Conservation (phyloP, 1,139 yeast species). For the Ogataea hybrid region DNA sequence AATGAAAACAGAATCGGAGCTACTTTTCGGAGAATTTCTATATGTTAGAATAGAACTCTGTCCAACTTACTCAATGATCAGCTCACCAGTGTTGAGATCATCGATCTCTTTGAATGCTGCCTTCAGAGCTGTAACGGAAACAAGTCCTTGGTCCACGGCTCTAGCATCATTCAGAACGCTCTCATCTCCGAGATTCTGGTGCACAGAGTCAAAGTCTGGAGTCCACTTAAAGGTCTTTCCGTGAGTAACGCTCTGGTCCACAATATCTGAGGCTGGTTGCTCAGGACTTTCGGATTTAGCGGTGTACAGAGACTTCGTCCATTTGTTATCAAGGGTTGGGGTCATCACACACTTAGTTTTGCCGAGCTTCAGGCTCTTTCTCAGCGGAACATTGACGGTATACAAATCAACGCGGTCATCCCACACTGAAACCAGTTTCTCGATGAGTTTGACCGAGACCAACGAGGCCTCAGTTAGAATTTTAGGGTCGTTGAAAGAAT, state of each 20-base stretch:
- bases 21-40: constrained; percentile 8
- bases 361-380: constrained; percentile 35
- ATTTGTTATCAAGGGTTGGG: constrained; percentile 73
- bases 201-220: constrained; percentile 76
- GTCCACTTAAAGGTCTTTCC: constrained; percentile 66
- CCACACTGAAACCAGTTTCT: constrained; percentile 61
- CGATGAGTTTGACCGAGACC: constrained; percentile 60
- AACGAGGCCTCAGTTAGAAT: constrained; percentile 65
- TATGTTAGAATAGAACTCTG: constrained; percentile 4
- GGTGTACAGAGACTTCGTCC: constrained; percentile 45
- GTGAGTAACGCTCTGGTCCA: constrained; percentile 40
- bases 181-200: constrained; percentile 54
- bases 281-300: constrained; percentile 8
- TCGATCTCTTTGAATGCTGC: constrained; percentile 69
- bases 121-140: constrained; percentile 78
- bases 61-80: constrained; percentile 24
- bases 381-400: constrained; percentile 80
- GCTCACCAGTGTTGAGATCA: constrained; percentile 42
- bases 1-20: constrained; percentile 4
- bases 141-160: constrained; percentile 48
- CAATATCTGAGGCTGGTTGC: constrained; percentile 39
- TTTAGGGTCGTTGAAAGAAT: constrained; percentile 47
- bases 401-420: constrained; percentile 61
- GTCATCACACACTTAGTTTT: constrained; percentile 66
- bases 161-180: constrained; percentile 52